A percentile compares a stretch with the other conserved stretches of the same genome.
Conservation (phyloP, 805 yeast genomes). For the Barnettozyma wickerhamii region DNA sequence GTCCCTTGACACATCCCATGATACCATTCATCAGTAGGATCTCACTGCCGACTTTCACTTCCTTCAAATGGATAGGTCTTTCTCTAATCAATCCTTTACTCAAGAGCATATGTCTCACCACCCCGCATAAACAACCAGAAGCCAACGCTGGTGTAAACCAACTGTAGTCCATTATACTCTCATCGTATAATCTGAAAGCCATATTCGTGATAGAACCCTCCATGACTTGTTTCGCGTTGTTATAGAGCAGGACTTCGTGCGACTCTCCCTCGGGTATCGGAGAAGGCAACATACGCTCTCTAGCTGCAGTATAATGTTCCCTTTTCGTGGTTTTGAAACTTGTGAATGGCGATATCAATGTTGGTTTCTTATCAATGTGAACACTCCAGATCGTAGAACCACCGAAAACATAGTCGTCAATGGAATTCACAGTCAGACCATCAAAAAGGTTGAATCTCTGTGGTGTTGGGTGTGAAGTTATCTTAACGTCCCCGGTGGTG, state of each 20-base stretch:
- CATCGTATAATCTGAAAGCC: conserved; percentile 43
- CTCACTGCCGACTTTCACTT: conserved; percentile 60
- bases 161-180: conserved; percentile 27
- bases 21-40: conserved; percentile 78
- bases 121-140: conserved; percentile 84
- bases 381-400: conserved; percentile 48
- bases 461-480: conserved; percentile 32
- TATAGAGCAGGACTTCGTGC: conserved; percentile 69
- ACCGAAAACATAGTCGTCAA: conserved; percentile 19
- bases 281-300: conserved; percentile 40
- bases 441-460: conserved; percentile 28
- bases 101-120: conserved; percentile 62
- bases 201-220: conserved; percentile 85
- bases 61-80: conserved; percentile 40
- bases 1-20: conserved; percentile 70
- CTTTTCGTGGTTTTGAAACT: conserved; percentile 84
- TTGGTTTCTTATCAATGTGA: conserved; percentile 51
- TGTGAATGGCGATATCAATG: conserved; percentile 66
- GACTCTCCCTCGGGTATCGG: conserved; percentile 28
- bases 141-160: conserved; percentile 84
- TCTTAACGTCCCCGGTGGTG: conserved; percentile 31
- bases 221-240: conserved; percentile 53
- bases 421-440: conserved; percentile 20
- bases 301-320: conserved; percentile 54
- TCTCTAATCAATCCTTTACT: conserved; percentile 50